A percentile compares a stretch with the other conserved stretches of the same genome.
Conservation (phyloP, 768 basidiomycete genomes). For the Austroboletus festivus region DNA sequence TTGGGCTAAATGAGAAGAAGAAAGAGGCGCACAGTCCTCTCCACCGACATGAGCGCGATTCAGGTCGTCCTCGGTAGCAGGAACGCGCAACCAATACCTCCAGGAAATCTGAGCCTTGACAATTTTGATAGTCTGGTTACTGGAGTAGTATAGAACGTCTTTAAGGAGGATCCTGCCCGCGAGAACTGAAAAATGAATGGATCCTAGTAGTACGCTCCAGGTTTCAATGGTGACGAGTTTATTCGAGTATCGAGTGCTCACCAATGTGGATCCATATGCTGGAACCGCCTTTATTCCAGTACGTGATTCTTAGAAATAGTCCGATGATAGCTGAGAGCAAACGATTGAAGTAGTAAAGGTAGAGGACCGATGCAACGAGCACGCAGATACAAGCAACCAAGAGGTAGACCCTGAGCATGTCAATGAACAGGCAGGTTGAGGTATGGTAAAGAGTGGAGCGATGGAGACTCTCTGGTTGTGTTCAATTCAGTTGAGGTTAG, state of each 20-base stretch:
- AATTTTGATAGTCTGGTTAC: conserved; percentile 84
- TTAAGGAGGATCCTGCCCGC: conserved; percentile 86
- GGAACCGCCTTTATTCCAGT: conserved; percentile 76
- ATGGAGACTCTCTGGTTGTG: no score
- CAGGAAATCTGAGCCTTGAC: conserved; percentile 86
- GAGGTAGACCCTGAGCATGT: conserved; percentile 59
- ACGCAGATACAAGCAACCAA: conserved; percentile 62
- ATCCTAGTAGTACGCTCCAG: conserved; percentile 50
- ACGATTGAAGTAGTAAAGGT: conserved; percentile 92
- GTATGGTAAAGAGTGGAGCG: not conserved
- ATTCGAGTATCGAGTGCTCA: conserved; percentile 28
- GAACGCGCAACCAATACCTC: conserved; percentile 89
- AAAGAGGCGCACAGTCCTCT: conserved; percentile 49
- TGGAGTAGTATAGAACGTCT: conserved; percentile 86
- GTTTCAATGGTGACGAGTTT: not conserved
- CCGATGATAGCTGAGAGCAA: conserved; percentile 69
- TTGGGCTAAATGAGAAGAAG: not conserved
- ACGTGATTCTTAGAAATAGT: conserved; percentile 60
- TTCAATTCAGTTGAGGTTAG: not conserved
- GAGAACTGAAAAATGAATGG: conserved; percentile 87
- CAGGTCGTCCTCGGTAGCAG: conserved; percentile 73
- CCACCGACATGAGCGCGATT: conserved; percentile 42
- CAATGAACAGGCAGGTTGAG: not conserved
- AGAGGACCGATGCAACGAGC: conserved; percentile 55
- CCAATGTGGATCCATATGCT: conserved; percentile 86